Base-by-base conservation (phyloP, 345 rosid genomes). In the Moringa oleifera region DNA sequence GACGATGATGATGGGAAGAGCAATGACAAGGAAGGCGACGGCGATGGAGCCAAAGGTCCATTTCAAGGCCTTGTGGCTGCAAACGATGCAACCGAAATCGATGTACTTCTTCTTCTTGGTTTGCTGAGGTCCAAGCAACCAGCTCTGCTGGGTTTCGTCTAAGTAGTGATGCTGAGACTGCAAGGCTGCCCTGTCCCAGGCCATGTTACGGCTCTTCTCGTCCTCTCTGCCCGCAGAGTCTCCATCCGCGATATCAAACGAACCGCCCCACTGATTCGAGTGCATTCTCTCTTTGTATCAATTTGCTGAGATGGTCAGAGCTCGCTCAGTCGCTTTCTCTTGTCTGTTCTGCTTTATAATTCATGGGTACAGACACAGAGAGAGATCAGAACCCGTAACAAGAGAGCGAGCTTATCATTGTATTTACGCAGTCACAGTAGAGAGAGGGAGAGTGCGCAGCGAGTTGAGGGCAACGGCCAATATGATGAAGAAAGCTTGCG, bases 111-210 rank as follows among this genome's bases (percentile, higher is more conserved):
- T 83, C 85, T 83, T 83, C 79, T 74, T 83, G 53, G 65, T 64
- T 55, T 78, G 77, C 19, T 74, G 72, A 0, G 83, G 79, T 22
- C 81, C 86, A 25, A 88, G 65, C 20, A 91, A 74, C 98, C 96
- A 91, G 63, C 96, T 81, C 77, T 86, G 96, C 25, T 91, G 96
- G 2, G 96, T 91, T 62, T 88, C 94, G 51, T 88, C 91, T 8
- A 86, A 72, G 31, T 77, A 64, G 25, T 69, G 53, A 0, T 59
- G 73, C 31, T 72, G 83, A 4, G 72, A 57, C 0, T 73, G 82
- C 16, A 83, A 56, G 24, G 90, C 78, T 2, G 73, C 86, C 70
- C 71, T 62, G 72, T 87, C 95, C 89, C 86, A 78, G 18, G 85
- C 87, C 61, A 73, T 62, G 62, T 51, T 70, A 20, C 77, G 61